phyloP scores from a whole-genome alignment of 306 rosid genomes.

The Cucurbita argyrosperma region DNA sequence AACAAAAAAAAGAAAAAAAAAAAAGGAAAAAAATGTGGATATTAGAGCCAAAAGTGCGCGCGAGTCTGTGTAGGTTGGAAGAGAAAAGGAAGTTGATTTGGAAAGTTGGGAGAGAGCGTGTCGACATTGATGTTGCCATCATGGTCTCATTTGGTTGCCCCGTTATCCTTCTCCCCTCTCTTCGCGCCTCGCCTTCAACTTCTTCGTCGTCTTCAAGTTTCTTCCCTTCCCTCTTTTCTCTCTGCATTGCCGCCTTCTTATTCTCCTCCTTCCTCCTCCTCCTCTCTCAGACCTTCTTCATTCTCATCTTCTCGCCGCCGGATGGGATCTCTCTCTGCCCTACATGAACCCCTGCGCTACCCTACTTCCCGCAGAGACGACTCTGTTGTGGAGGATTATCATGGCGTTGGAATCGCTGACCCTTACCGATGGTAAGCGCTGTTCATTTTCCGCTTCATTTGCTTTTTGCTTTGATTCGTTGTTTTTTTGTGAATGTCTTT shows the following conservation, averaged over 20 bases:
- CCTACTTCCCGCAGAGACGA: constrained; percentile 37
- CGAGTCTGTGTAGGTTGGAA: too few relatives aligned
- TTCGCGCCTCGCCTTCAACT: constrained; percentile 3
- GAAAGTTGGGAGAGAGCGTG: neutral
- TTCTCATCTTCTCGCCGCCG: neutral
- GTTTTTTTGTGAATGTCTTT: neutral
- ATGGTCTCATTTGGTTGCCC: constrained; percentile 20
- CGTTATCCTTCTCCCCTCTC: neutral
- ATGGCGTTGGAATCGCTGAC: constrained; percentile 50
- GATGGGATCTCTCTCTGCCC: too few relatives aligned
- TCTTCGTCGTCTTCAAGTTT: neutral
- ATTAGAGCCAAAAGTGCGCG: too few relatives aligned
- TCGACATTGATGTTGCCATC: neutral
- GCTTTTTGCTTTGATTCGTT: neutral
- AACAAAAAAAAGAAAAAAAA: too few relatives aligned
- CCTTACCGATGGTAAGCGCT: constrained; percentile 64
- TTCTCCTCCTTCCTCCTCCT: neutral
- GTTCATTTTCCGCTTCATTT: neutral
- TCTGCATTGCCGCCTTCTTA: neutral
- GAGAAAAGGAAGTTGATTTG: too few relatives aligned
- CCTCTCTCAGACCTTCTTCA: neutral
- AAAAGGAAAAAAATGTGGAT: too few relatives aligned
- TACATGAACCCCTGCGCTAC: too few relatives aligned
- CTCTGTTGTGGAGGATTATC: constrained; percentile 55
- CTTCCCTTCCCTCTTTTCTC: neutral